These are phyloP conservation scores for Hibiscus tridactylites DNA, from an alignment of 345 rosid genomes.

Conservation along the genomic window DNA sequence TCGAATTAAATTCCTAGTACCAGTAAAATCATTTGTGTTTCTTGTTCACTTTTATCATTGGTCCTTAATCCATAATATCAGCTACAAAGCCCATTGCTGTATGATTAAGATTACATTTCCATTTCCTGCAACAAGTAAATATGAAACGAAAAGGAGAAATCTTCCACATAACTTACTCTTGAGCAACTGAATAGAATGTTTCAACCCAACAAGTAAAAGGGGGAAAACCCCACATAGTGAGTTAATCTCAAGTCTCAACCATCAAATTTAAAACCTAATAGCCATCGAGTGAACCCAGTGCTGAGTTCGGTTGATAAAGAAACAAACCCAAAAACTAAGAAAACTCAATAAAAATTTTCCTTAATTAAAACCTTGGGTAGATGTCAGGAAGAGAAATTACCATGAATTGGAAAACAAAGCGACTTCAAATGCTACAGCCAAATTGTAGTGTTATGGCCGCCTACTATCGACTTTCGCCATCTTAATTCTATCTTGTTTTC, in stretches of 20 bases:
- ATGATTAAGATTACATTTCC: neutral
- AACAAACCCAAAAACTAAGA: neutral
- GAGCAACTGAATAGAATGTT: neutral
- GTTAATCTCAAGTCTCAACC: neutral
- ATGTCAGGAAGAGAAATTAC: neutral
- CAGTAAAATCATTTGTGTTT: neutral
- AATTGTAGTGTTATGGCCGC: neutral
- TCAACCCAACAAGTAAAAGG: neutral
- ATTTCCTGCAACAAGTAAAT: neutral
- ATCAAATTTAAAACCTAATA: neutral
- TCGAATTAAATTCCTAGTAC: neutral
- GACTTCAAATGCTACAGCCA: neutral
- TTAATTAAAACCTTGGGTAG: neutral
- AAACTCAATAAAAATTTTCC: neutral
- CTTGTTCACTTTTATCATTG: neutral
- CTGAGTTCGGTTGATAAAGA: neutral
- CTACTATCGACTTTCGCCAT: neutral
- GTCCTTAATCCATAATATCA: no score
- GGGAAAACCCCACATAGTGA: neutral
- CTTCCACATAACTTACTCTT: no score
- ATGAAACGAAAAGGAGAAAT: neutral
- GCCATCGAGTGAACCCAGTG: neutral
- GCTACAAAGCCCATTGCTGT: no score
- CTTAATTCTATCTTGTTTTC: neutral
- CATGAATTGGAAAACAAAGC: neutral